Percentiles rank a stretch among this genome's conserved stretches.
Evolutionary conservation across 257 asterid species (phyloP).

Genomic region (Paraleonurus japonicus): DNA sequence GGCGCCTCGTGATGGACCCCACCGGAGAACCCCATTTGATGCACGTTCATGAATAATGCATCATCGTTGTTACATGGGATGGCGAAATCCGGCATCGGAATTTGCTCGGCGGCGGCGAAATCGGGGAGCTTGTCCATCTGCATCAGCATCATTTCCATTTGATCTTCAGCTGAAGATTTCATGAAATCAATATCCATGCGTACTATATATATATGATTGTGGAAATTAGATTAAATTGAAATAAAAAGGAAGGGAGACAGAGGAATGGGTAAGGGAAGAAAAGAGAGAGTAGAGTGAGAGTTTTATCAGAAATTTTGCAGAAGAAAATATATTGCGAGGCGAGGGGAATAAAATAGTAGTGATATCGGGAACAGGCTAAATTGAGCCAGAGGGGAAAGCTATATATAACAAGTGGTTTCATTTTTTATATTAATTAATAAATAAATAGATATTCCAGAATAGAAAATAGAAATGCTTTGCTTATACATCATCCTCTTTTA

Average conservation of each 20-base stretch:
- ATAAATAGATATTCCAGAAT: not conserved
- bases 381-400: conserved; percentile 47
- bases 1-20: conserved; percentile 30
- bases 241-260: conserved; percentile 20
- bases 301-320: conserved; percentile 55
- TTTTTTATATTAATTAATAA: conserved; percentile 24
- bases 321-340: not conserved
- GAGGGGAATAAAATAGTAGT: conserved; percentile 52
- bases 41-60: conserved; percentile 29
- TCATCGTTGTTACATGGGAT: not conserved
- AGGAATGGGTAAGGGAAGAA: conserved; percentile 44
- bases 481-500: conserved; percentile 7
- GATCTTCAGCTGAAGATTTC: conserved; percentile 64
- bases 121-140: conserved; percentile 78
- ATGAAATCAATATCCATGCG: conserved; percentile 66
- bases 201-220: not conserved
- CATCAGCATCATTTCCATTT: conserved; percentile 84
- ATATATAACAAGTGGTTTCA: conserved; percentile 49
- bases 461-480: conserved; percentile 6
- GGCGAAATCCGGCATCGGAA: conserved; percentile 41
- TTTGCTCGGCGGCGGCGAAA: conserved; percentile 31
- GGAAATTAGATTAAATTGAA: not conserved
- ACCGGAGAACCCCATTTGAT: conserved; percentile 38
- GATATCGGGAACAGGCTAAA: conserved; percentile 50
- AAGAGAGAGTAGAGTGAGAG: conserved; percentile 57